Evolutionary conservation across 805 yeast species (phyloP), one percentile per base, ranked within the genome.

Genomic region (Lachancea meyersii): DNA sequence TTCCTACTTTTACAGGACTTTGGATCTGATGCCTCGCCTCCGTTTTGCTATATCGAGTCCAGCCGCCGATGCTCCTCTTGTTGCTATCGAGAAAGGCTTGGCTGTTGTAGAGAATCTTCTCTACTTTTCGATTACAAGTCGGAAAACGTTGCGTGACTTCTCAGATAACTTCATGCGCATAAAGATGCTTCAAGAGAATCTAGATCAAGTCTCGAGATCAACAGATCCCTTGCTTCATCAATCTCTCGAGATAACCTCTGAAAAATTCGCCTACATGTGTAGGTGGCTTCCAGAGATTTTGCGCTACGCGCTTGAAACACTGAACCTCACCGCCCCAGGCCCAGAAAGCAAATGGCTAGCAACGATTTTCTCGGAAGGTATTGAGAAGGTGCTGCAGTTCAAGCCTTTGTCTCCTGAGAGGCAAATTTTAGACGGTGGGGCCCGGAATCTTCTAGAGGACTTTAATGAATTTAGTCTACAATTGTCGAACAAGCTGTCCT

Each of bases 21-120:
- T 93, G 28, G 97, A 93, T 52, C 57, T 89, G 21, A 62, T 91
- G 34, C 97, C 97, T 3, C 71, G 91, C 35, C 65, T 91, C 44
- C 73, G 95, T 54, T 73, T 80, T 16, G 67, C 85, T 2, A 79
- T 81, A 9, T 61, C 77, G 1, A 69, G 69, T 11, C 76, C 80
- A 11, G 74, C 80, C 7, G 82, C 77, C 6, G 97, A 87, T 52
- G 78, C 86, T 19, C 93, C 96, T 3, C 31, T 46, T 10, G 67
- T 75, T 2, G 94, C 84, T 57, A 74, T 85, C 23, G 83, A 79
- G 47, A 81, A 80, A 50, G 94, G 88, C 30, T 67, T 87, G 53
- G 87, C 88, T 7, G 79, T 80, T 7, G 67, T 79, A 2, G 97
- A 91, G 54, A 81, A 86, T 58, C 58, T 86, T 38, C 59, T 88